Conservation (phyloP, 192 early-diverging fungal species). For the Coemansia sp. region DNA sequence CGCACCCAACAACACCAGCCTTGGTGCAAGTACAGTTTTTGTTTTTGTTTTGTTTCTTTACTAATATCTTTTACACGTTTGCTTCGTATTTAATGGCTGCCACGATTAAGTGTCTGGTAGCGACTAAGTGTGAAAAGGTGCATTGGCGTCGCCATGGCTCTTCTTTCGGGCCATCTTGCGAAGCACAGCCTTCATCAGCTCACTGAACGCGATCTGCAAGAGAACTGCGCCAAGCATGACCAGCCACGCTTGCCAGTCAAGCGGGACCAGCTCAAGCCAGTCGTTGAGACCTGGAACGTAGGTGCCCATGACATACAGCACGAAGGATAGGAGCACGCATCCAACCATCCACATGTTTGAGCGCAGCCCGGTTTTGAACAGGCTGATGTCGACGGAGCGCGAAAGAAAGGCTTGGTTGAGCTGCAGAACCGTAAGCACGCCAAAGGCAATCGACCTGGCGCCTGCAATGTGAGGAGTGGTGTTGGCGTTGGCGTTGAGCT, state of each 20-base stretch:
- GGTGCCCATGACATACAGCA: slow-evolving; percentile 70
- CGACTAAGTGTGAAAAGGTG: not conserved
- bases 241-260: slow-evolving; percentile 62
- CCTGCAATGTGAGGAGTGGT: slow-evolving; percentile 48
- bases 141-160: not conserved
- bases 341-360: slow-evolving; percentile 81
- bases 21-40: not conserved
- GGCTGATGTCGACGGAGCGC: slow-evolving; percentile 64
- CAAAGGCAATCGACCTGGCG: slow-evolving; percentile 63
- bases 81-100: no score
- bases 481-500: slow-evolving; percentile 45
- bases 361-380: slow-evolving; percentile 73
- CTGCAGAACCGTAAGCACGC: slow-evolving; percentile 82
- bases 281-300: slow-evolving; percentile 68
- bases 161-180: slow-evolving; percentile 30
- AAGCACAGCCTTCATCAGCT: slow-evolving; percentile 59
- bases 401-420: slow-evolving; percentile 86
- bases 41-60: not conserved
- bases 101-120: no score
- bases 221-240: slow-evolving; percentile 61
- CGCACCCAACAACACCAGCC: no score
- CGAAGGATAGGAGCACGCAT: slow-evolving; percentile 70
- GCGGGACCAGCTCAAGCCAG: slow-evolving; percentile 61
- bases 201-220: slow-evolving; percentile 59
- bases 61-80: no score